Percentiles rank a stretch among this genome's conserved stretches.
Conservation (phyloP, 352 stramenopile genomes). For the Globisporangium barbulae region DNA sequence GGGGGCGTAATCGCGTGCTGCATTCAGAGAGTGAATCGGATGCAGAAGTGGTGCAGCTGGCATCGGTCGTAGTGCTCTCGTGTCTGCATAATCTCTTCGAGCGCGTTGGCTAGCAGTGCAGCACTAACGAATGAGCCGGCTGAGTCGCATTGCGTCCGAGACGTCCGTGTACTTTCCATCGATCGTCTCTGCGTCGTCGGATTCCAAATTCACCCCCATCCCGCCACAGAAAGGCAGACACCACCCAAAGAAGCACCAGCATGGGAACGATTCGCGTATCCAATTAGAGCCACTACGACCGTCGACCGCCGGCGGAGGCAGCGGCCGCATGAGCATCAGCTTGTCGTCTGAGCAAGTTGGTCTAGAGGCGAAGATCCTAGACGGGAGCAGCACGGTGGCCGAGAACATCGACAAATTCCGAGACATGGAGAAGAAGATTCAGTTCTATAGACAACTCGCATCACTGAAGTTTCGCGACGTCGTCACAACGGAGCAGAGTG, state of each 20-base stretch:
- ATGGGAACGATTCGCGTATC: constrained; percentile 50
- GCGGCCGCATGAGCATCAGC: constrained; percentile 29
- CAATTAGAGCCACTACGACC: constrained; percentile 61
- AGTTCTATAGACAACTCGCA: constrained; percentile 59
- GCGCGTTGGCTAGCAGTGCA: background rate
- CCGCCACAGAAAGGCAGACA: constrained; percentile 50
- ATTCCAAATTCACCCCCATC: constrained; percentile 36
- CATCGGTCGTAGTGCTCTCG: background rate
- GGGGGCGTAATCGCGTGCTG: background rate
- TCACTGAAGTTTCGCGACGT: constrained; percentile 47
- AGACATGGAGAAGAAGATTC: constrained; percentile 40
- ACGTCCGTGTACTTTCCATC: constrained; percentile 50
- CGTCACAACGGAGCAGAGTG: constrained; percentile 31
- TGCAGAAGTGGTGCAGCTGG: background rate
- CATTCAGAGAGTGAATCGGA: background rate
- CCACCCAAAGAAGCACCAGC: constrained; percentile 51
- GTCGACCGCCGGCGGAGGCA: constrained; percentile 24
- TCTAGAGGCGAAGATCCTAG: constrained; percentile 37
- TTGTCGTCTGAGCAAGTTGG: constrained; percentile 40
- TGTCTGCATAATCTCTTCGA: too few relatives aligned
- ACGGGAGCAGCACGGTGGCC: constrained; percentile 30
- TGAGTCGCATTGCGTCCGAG: constrained; percentile 36
- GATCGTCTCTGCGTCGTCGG: constrained; percentile 32
- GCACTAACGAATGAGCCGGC: constrained; percentile 22
- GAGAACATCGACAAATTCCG: constrained; percentile 35